Conservation (phyloP, 139 green algal species). For the Chlorella sp. region DNA sequence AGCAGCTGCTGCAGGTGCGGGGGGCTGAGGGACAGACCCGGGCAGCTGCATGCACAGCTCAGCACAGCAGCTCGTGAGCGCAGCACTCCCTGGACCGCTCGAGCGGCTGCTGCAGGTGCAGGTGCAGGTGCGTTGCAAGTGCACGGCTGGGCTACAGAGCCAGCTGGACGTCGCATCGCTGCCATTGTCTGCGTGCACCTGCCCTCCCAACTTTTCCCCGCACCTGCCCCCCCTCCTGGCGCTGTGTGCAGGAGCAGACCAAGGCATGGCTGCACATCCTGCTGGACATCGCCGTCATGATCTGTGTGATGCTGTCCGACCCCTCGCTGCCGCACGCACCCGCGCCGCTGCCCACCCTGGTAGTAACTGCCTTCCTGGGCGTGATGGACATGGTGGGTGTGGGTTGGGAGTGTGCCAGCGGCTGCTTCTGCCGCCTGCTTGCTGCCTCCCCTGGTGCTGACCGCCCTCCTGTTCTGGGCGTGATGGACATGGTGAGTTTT, state of each 20-base stretch:
- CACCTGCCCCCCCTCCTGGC: too few relatives aligned
- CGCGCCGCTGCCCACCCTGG: constrained; percentile 20
- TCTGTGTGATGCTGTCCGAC: constrained; percentile 34
- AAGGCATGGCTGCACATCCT: constrained; percentile 40
- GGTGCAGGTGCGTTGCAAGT: too few relatives aligned
- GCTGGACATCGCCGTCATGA: constrained; percentile 40
- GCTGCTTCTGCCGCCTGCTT: background rate
- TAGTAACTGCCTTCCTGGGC: constrained; percentile 17
- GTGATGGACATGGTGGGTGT: constrained; percentile 39
- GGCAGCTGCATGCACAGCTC: background rate
- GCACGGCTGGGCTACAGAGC: too few relatives aligned
- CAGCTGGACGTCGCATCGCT: background rate
- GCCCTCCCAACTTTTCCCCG: too few relatives aligned
- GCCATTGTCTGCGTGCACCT: too few relatives aligned
- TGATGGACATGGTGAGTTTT: constrained; percentile 21
- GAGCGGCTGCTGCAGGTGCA: too few relatives aligned
- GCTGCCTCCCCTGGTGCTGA: too few relatives aligned
- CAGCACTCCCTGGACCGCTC: too few relatives aligned
- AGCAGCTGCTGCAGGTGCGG: constrained; percentile 31
- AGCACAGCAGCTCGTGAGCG: too few relatives aligned
- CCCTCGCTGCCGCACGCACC: constrained; percentile 32
- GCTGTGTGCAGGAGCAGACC: constrained; percentile 28
- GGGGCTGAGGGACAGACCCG: background rate
- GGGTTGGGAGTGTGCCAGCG: too few relatives aligned
- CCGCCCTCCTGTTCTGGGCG: background rate